phyloP scores from a whole-genome alignment of 2,329 filamentous ascomycete genomes.

The Apiospora koreana region DNA sequence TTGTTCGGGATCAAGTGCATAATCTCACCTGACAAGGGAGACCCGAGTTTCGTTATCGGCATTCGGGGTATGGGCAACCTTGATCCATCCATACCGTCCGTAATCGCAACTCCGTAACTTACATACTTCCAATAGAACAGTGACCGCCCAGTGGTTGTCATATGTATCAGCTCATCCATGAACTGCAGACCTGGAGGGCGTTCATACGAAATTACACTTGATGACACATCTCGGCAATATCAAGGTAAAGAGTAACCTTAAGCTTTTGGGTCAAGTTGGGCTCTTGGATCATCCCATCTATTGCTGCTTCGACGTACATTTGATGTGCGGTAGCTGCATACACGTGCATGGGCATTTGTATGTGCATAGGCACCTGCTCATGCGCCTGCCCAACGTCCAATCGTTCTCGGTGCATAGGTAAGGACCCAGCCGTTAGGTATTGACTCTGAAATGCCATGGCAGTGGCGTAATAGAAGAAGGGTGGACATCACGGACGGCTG shows the following conservation, averaged over 20 bases:
- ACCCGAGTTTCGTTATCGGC: not conserved
- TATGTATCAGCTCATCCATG: not conserved
- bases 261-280: slow-evolving; percentile 2
- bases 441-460: not conserved
- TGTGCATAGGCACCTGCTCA: not conserved
- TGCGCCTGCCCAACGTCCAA: not conserved
- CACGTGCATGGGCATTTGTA: too few species aligned
- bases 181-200: not conserved
- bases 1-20: not conserved
- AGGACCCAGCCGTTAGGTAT: not conserved
- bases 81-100: not conserved
- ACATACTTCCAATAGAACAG: not conserved
- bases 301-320: not conserved
- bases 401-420: not conserved
- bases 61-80: not conserved
- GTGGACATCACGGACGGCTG: not conserved
- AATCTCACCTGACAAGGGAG: not conserved
- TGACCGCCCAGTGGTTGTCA: not conserved
- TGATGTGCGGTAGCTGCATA: not conserved
- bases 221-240: not conserved
- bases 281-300: not conserved
- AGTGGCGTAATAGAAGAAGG: not conserved
- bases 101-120: not conserved
- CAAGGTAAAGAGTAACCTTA: not conserved
- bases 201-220: not conserved